phyloP scores from a whole-genome alignment of 163 green algal genomes.

The Chloromonas sp. region DNA sequence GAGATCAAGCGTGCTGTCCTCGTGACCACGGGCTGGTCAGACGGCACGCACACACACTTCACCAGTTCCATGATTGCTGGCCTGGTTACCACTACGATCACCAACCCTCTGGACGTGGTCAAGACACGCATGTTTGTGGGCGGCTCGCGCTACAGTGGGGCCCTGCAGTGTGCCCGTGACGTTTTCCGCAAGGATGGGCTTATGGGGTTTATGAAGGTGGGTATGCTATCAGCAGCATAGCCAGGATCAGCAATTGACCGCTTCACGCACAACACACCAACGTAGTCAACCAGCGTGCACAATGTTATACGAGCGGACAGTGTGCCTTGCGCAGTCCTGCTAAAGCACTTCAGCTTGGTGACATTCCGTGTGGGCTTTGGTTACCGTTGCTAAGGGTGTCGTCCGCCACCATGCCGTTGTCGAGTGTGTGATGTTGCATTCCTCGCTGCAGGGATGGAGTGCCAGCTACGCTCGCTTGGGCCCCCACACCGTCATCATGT shows the following conservation, averaged over 20 bases:
- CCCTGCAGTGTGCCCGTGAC: constrained; percentile 44
- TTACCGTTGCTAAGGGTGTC: too few species aligned
- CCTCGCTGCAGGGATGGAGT: constrained; percentile 68
- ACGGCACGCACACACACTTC: constrained; percentile 33
- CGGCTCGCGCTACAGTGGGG: constrained; percentile 27
- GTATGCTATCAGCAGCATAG: too few species aligned
- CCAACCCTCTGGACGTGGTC: constrained; percentile 83
- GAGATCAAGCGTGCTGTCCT: constrained; percentile 49
- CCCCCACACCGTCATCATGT: constrained; percentile 83
- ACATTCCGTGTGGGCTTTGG: too few species aligned
- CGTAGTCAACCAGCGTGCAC: too few species aligned
- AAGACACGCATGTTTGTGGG: constrained; percentile 77
- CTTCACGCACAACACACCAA: too few species aligned
- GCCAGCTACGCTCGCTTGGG: constrained; percentile 76
- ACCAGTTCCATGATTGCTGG: constrained; percentile 46
- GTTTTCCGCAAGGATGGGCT: constrained; percentile 56
- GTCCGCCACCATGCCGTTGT: too few species aligned
- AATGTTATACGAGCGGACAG: too few species aligned
- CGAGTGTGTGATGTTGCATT: neutral
- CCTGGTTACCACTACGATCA: constrained; percentile 85
- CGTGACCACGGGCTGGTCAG: constrained; percentile 30
- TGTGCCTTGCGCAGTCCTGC: too few species aligned
- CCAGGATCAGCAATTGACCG: too few species aligned
- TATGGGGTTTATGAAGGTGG: constrained; percentile 66
- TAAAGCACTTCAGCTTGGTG: too few species aligned